Percentiles rank a stretch among this genome's conserved stretches.
These are phyloP conservation scores for Arthrobotrys sphaeroides DNA, from an alignment of 2,329 filamentous ascomycete genomes.

Conservation along the genomic window DNA sequence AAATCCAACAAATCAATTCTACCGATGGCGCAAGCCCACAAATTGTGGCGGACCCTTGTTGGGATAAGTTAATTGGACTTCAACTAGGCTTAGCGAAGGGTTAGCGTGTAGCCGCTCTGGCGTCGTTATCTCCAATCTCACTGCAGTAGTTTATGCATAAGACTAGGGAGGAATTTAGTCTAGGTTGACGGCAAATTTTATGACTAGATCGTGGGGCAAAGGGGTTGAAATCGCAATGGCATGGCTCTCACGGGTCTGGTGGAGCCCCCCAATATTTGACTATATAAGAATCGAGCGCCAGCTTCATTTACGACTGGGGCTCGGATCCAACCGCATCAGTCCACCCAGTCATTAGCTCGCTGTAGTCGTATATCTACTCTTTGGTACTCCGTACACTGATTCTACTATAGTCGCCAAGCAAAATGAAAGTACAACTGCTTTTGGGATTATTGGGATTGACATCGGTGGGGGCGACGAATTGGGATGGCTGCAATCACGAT, in stretches of 20 bases:
- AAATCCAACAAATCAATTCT: conserved; percentile 10
- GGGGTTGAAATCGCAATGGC: background rate
- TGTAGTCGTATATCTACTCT: background rate
- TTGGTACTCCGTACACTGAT: background rate
- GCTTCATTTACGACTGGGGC: background rate
- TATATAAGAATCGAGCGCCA: conserved; percentile 5
- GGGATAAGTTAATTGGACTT: background rate
- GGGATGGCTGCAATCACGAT: background rate
- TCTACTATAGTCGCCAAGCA: background rate
- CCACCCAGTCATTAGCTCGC: background rate
- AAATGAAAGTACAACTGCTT: conserved; percentile 6
- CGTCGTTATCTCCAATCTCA: conserved; percentile 1
- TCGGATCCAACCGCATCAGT: background rate
- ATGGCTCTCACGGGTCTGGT: background rate
- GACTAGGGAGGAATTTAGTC: background rate
- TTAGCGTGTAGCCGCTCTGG: conserved; percentile 2
- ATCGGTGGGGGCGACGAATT: background rate
- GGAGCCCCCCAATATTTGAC: background rate
- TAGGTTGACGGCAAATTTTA: background rate
- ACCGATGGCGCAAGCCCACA: background rate
- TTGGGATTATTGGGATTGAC: conserved; percentile 11
- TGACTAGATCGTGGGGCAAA: background rate
- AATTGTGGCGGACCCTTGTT: background rate
- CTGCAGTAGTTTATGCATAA: background rate
- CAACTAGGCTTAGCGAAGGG: conserved; percentile 4